Evolutionary conservation across 768 basidiomycete species (phyloP).

Genomic region (Chlorophyllum brunneum): DNA sequence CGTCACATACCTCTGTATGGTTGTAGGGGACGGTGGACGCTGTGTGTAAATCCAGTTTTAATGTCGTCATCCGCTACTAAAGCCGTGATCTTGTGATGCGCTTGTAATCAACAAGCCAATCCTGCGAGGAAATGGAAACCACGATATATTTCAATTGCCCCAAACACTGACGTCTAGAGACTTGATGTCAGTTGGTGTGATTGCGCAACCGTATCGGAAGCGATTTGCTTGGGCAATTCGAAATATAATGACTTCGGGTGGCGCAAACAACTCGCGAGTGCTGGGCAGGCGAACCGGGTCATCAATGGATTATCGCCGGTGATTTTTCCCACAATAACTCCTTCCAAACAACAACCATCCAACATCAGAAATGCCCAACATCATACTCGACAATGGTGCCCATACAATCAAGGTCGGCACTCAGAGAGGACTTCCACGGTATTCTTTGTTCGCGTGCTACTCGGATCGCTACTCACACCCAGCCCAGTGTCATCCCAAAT

Average conservation of each 20-base stretch:
- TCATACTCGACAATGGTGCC: constrained; percentile 88
- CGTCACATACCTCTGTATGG: background rate
- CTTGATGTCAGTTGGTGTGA: no score
- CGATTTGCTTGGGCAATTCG: no score
- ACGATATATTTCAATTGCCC: no score
- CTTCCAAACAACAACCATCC: constrained; percentile 12
- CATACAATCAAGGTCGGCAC: constrained; percentile 76
- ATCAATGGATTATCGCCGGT: background rate
- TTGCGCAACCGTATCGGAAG: no score
- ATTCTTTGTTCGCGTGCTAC: background rate
- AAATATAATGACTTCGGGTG: no score
- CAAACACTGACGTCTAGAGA: no score
- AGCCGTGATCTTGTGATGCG: background rate
- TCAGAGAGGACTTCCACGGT: constrained; percentile 25
- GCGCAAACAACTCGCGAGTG: no score
- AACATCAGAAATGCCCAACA: constrained; percentile 26
- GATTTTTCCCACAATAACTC: background rate
- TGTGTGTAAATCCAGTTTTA: background rate
- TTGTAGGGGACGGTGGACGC: background rate
- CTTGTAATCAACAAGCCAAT: no score
- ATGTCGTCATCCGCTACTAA: background rate
- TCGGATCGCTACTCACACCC: constrained; percentile 9
- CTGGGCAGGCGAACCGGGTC: no score
- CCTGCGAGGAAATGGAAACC: no score
- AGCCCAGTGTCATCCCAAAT: constrained; percentile 66